Conservation (phyloP, 345 rosid genomes). For the Ailanthus altissimus region DNA sequence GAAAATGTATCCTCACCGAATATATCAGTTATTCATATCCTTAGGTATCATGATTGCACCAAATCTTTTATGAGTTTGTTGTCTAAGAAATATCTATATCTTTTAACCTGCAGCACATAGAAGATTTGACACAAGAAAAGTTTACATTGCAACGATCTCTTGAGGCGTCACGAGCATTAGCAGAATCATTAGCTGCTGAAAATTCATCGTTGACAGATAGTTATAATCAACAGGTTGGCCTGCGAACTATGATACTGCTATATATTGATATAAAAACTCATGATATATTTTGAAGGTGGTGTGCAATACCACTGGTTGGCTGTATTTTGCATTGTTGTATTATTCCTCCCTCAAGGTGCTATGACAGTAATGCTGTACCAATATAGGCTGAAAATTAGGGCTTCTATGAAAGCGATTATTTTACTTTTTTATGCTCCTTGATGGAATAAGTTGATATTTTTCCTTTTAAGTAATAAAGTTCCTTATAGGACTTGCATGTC, state of each 20-base stretch:
- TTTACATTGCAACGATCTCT: conserved; percentile 95
- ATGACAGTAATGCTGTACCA: neutral
- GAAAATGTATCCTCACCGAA: neutral
- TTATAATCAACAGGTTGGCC: conserved; percentile 88
- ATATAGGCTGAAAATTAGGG: neutral
- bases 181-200: conserved; percentile 96
- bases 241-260: conserved; percentile 11
- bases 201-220: conserved; percentile 90
- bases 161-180: conserved; percentile 85
- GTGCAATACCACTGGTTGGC: neutral
- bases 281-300: neutral
- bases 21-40: neutral
- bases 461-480: neutral
- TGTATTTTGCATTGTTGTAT: neutral
- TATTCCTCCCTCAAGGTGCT: neutral
- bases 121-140: conserved; percentile 96
- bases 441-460: neutral
- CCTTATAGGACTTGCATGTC: neutral
- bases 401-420: neutral
- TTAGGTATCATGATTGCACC: neutral
- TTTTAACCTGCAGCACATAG: conserved; percentile 73
- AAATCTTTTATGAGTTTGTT: neutral
- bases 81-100: neutral
- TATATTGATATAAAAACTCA: neutral
- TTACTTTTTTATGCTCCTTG: neutral